Conservation (phyloP, 257 asterid species). For the Coffea eugenioides region DNA sequence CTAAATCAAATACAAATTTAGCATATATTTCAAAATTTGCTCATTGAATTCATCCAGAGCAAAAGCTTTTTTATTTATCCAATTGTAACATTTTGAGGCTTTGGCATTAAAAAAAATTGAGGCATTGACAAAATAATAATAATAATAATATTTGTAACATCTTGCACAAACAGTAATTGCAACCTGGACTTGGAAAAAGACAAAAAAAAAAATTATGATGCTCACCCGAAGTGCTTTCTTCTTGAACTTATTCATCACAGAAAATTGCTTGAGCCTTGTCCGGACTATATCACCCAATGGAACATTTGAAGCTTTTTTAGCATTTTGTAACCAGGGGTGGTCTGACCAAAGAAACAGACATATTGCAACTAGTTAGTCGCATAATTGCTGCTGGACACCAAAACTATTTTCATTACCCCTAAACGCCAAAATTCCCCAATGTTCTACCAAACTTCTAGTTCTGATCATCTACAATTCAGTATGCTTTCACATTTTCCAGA, state of each 20-base stretch:
- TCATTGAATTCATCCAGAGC: neutral
- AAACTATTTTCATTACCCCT: neutral
- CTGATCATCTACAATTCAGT: neutral
- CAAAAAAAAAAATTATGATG: conserved; percentile 7
- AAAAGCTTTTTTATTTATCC: neutral
- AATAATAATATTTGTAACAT: too few species aligned
- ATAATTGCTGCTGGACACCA: neutral
- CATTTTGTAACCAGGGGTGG: conserved; percentile 38
- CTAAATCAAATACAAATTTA: neutral
- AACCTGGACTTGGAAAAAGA: too few species aligned
- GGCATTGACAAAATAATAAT: too few species aligned
- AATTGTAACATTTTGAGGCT: neutral
- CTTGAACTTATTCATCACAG: conserved; percentile 84
- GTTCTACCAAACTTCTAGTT: neutral
- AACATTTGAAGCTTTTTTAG: too few species aligned
- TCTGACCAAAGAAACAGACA: conserved; percentile 35
- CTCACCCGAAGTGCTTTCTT: conserved; percentile 91
- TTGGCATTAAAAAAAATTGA: too few species aligned
- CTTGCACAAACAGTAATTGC: neutral
- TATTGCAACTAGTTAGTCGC: neutral
- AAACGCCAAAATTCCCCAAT: neutral
- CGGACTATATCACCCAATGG: conserved; percentile 88
- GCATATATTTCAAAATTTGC: neutral
- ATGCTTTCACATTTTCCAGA: neutral
- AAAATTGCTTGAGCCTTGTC: conserved; percentile 84